phyloP scores from a whole-genome alignment of 495 filamentous ascomycete species.

The Penicillium cinerascens region DNA sequence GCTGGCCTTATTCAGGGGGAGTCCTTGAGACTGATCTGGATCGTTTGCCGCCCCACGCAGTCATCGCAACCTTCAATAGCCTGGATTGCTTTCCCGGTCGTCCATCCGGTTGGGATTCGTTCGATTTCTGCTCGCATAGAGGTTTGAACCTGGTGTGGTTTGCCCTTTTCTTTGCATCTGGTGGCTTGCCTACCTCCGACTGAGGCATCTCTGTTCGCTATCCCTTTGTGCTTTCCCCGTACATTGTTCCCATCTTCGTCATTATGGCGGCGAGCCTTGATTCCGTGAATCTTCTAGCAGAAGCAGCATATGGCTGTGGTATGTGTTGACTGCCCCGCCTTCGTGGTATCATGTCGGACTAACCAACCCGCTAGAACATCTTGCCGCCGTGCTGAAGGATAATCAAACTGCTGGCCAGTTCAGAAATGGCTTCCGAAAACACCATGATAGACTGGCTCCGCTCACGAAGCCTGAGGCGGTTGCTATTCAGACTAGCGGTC shows the following conservation, averaged over 20 bases:
- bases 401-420: slow-evolving; percentile 34
- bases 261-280: slow-evolving; percentile 39
- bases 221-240: slow-evolving; percentile 5
- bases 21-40: slow-evolving; percentile 24
- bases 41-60: background rate
- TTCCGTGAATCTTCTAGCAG: slow-evolving; percentile 35
- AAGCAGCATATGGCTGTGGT: slow-evolving; percentile 48
- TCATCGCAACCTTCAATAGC: background rate
- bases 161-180: background rate
- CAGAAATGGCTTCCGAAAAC: slow-evolving; percentile 36
- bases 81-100: background rate
- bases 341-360: slow-evolving; percentile 6
- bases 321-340: slow-evolving; percentile 13
- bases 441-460: slow-evolving; percentile 29
- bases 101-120: background rate
- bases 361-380: slow-evolving; percentile 34
- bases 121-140: slow-evolving; percentile 1
- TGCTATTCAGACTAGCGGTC: slow-evolving; percentile 21
- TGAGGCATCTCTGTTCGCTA: background rate
- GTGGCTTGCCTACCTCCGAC: slow-evolving; percentile 1
- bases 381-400: slow-evolving; percentile 34
- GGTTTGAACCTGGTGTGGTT: background rate
- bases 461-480: slow-evolving; percentile 24
- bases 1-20: slow-evolving; percentile 20
- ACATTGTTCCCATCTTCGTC: slow-evolving; percentile 2